Conservation (phyloP, 2,329 filamentous ascomycete genomes). For the Tolypocladium cylindrosporum region DNA sequence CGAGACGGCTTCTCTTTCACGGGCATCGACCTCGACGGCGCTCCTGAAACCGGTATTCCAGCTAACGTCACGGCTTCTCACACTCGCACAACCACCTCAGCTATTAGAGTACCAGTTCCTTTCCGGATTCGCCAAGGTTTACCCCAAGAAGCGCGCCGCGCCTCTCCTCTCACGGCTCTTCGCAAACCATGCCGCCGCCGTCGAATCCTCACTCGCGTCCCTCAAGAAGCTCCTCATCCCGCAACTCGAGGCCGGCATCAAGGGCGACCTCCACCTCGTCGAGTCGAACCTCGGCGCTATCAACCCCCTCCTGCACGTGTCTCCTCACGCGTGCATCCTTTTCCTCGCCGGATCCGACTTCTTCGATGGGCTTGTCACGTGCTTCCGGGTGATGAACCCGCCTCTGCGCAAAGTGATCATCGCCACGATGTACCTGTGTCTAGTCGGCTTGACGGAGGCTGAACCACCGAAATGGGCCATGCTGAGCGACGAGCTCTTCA, state of each 20-base stretch:
- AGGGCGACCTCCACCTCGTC: conserved; percentile 42
- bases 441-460: conserved; percentile 59
- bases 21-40: conserved; percentile 14
- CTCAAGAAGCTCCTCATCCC: conserved; percentile 54
- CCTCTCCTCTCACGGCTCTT: conserved; percentile 41
- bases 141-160: conserved; percentile 51
- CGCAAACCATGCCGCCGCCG: conserved; percentile 32
- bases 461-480: conserved; percentile 61
- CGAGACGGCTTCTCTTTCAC: conserved; percentile 32
- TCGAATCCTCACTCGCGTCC: conserved; percentile 46
- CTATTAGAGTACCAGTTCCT: conserved; percentile 60
- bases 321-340: conserved; percentile 44
- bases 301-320: conserved; percentile 55
- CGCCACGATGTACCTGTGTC: conserved; percentile 63
- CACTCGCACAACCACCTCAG: conserved; percentile 26
- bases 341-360: conserved; percentile 84
- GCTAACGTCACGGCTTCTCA: conserved; percentile 48
- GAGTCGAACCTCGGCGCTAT: conserved; percentile 46
- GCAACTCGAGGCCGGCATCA: conserved; percentile 51
- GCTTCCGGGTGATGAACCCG: conserved; percentile 55
- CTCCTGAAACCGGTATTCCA: conserved; percentile 58
- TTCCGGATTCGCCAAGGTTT: conserved; percentile 56
- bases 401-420: conserved; percentile 58
- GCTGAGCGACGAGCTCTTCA: conserved; percentile 75
- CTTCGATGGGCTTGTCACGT: conserved; percentile 61